A percentile compares a stretch with the other conserved stretches of the same genome.
These are phyloP conservation scores for Tulasnella sp. DNA, from an alignment of 768 basidiomycete genomes.

Conservation along the genomic window DNA sequence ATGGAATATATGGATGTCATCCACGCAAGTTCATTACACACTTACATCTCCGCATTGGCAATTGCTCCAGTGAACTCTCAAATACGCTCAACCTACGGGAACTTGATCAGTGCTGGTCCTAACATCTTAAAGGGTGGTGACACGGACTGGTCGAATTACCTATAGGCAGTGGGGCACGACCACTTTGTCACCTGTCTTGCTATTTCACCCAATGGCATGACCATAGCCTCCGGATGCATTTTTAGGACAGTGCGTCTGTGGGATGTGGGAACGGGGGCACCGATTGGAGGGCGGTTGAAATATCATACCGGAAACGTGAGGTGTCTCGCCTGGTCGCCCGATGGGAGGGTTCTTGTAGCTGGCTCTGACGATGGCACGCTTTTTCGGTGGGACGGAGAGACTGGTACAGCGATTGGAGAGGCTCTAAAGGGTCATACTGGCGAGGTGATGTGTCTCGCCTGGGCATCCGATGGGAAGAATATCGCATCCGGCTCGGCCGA, in stretches of 20 bases:
- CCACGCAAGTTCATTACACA: too few species aligned
- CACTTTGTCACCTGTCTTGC: background rate
- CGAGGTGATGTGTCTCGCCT: too few species aligned
- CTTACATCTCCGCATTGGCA: too few species aligned
- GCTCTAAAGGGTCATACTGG: too few species aligned
- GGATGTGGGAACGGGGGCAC: background rate
- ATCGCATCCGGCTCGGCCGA: too few species aligned
- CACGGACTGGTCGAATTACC: background rate
- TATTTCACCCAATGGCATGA: background rate
- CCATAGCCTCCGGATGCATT: background rate
- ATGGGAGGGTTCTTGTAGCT: background rate
- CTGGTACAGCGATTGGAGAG: background rate
- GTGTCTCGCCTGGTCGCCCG: background rate
- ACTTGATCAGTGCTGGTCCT: background rate
- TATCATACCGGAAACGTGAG: background rate
- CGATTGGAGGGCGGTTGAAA: background rate
- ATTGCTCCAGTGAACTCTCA: too few species aligned
- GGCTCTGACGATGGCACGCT: background rate
- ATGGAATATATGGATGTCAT: too few species aligned
- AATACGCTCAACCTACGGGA: background rate
- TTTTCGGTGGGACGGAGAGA: background rate
- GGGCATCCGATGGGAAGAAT: too few species aligned
- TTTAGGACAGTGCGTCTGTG: background rate
- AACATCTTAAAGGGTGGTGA: background rate
- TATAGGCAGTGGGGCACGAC: too few species aligned